Evolutionary conservation across 208 protist genomes (phyloP).

Genomic region (Trypanosoma cruzi): DNA sequence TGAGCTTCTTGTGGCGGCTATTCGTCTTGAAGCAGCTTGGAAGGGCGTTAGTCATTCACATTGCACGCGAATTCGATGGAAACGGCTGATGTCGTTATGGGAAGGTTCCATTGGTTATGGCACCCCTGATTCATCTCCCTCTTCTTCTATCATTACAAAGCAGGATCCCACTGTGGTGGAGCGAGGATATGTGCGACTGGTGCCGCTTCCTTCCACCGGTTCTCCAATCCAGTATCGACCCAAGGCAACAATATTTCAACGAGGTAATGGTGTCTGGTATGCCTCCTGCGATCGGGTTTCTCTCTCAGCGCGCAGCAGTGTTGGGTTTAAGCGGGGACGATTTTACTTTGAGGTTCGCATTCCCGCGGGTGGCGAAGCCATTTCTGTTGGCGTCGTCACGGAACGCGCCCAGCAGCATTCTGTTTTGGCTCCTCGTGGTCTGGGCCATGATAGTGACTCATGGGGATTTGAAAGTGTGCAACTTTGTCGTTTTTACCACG

Average conservation of each 20-base stretch:
- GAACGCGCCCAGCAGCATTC: constrained; percentile 35
- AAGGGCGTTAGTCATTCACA: constrained; percentile 34
- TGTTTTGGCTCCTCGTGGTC: constrained; percentile 17
- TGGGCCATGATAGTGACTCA: constrained; percentile 75
- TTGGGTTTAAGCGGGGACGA: constrained; percentile 72
- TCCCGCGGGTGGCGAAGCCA: constrained; percentile 39
- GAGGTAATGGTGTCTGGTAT: constrained; percentile 43
- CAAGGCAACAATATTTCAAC: constrained; percentile 28
- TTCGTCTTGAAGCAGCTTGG: constrained; percentile 71
- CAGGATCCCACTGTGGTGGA: constrained; percentile 4
- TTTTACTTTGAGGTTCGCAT: constrained; percentile 92
- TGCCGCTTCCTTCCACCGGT: constrained; percentile 18
- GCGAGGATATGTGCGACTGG: constrained; percentile 23
- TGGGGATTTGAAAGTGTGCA: constrained; percentile 86
- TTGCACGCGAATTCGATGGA: constrained; percentile 51
- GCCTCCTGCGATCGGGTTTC: constrained; percentile 38
- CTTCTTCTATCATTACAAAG: background rate
- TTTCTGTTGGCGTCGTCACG: constrained; percentile 71
- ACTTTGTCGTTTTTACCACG: constrained; percentile 63
- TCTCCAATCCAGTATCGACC: constrained; percentile 24
- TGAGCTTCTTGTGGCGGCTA: constrained; percentile 58
- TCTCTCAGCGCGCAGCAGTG: constrained; percentile 55
- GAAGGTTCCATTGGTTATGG: constrained; percentile 31
- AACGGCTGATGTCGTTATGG: constrained; percentile 50
- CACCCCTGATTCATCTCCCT: background rate